Conservation (phyloP, 2,329 filamentous ascomycete species). For the Cladobotryum mycophilum region DNA sequence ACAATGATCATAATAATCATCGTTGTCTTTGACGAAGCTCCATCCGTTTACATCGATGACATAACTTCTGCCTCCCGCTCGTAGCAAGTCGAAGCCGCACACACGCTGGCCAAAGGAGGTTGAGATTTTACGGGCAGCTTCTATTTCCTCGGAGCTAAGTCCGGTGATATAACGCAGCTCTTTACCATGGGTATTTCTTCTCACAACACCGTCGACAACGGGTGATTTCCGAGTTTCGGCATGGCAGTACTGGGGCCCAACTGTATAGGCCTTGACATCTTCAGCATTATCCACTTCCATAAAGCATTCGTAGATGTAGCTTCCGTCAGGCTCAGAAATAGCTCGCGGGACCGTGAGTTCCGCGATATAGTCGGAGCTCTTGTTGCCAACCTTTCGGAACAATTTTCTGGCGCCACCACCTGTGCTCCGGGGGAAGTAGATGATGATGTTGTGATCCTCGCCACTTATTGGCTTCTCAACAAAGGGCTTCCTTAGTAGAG, state of each 20-base stretch:
- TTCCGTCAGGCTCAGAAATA: constrained; percentile 72
- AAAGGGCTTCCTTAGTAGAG: constrained; percentile 80
- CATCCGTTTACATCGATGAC: constrained; percentile 99
- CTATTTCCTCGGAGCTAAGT: constrained; percentile 70
- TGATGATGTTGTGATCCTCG: constrained; percentile 97
- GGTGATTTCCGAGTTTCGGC: constrained; percentile 96
- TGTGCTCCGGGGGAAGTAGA: constrained; percentile 84
- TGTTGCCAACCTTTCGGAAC: constrained; percentile 97
- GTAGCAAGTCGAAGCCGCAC: constrained; percentile 89
- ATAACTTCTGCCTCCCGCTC: constrained; percentile 83
- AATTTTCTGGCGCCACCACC: constrained; percentile 86
- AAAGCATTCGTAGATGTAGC: constrained; percentile 96
- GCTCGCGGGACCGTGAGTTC: constrained; percentile 70
- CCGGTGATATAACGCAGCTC: constrained; percentile 93
- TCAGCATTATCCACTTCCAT: constrained; percentile 95
- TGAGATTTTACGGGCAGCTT: constrained; percentile 84
- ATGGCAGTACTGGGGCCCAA: constrained; percentile 87
- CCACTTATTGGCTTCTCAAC: constrained; percentile 98
- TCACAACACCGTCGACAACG: constrained; percentile 91
- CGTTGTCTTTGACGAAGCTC: constrained; percentile 99
- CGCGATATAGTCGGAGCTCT: constrained; percentile 90
- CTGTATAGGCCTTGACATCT: constrained; percentile 97
- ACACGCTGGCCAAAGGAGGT: constrained; percentile 89
- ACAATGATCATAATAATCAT: constrained; percentile 93
- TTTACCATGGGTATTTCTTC: constrained; percentile 94